Evolutionary conservation across 1,284 basidiomycete species (phyloP), one percentile per base, ranked within the genome.

Genomic region (Testicularia cyperi): DNA sequence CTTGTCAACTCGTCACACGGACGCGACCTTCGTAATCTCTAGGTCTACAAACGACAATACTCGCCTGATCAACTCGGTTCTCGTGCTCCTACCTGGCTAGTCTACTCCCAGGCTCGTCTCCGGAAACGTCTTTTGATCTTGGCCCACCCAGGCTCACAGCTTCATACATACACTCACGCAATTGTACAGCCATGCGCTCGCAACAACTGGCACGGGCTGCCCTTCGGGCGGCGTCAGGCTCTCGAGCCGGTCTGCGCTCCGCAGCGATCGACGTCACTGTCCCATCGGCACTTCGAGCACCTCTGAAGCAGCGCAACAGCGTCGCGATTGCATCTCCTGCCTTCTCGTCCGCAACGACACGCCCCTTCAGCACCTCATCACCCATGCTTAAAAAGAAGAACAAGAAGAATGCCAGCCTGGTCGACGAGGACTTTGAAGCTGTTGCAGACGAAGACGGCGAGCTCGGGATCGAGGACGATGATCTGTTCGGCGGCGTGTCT

Each of bases 161-260:
- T 30, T 6, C 14, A n/a, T n/a, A n/a, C n/a, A n/a, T n/a, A n/a
- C n/a, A n/a, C n/a, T n/a, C n/a, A n/a, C n/a, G n/a, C n/a, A n/a
- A n/a, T n/a, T n/a, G n/a, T n/a, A n/a, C n/a, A n/a, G 30, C 14
- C 15, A 61, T 61, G 57, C 51, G 57, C 15, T 61, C 57, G 9
- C 51, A 54, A 15, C 53, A 43, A 19, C 32, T 61, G 21, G 46
- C 51, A 8, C 35, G 51, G 14, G 26, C 51, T 15, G 37, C 45
- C n/a, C 23, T 54, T 13, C 49, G 57, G 33, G 33, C 33, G 13
- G 20, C 33, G 7, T 35, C 33, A 9, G 18, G 19, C 8, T 35
- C 33, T 15, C 33, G 21, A 6, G 22, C 7, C 33, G 12, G 6
- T 8, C 18, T 35, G 8, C 18, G 10, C 10, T 20, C 33, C 19